Base-by-base conservation (phyloP, 108 stramenopile species). In the Skeletonema menzelii region DNA sequence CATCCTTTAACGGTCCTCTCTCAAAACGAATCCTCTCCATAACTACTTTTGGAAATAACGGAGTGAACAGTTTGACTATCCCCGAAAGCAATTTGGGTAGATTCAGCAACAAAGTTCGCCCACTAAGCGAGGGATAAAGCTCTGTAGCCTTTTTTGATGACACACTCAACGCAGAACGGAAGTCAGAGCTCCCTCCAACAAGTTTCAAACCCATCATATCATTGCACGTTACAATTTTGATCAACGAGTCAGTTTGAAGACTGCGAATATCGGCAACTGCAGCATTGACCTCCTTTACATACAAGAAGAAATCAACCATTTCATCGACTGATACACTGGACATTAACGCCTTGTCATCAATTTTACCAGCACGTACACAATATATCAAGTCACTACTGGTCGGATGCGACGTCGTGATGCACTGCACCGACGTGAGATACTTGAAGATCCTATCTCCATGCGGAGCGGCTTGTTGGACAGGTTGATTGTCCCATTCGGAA, bases 331-430 rank as follows among this genome's bases (percentile, higher is more conserved):
- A 58, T 44, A 87, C 80, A 11, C 42, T 42, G 8, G 67, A 63
- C 94, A 95, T 95, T n/a, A 95, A 59, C 2, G 66, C 75, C 7
- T 35, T 65, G 65, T 92, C 94, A 65, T 95, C 88, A 62, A 95
- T 95, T 19, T 73, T 76, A 4, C 90, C 91, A 8, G 94, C 94
- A n/a, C 91, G 90, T 53, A 95, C 87, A 62, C 87, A 88, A 59
- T 91, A 92, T 14, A 92, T 66, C 58, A 95, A 76, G 67, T 92
- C 91, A 22, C 72, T 80, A 6, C 77, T 28, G 13, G 87, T 59
- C 14, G 68, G 56, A 10, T 61, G 28, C 0, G 86, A 65, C 11
- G 88, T 90, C 11, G 91, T 92, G 24, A 92, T 40, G 35, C 73
- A 66, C 26, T 82, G 83, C 0, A 19, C 56, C 15, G 81, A 63